A percentile compares a stretch with the other conserved stretches of the same genome.
phyloP scores from a whole-genome alignment of 2,329 filamentous ascomycete genomes.

The Didymella pinodella region DNA sequence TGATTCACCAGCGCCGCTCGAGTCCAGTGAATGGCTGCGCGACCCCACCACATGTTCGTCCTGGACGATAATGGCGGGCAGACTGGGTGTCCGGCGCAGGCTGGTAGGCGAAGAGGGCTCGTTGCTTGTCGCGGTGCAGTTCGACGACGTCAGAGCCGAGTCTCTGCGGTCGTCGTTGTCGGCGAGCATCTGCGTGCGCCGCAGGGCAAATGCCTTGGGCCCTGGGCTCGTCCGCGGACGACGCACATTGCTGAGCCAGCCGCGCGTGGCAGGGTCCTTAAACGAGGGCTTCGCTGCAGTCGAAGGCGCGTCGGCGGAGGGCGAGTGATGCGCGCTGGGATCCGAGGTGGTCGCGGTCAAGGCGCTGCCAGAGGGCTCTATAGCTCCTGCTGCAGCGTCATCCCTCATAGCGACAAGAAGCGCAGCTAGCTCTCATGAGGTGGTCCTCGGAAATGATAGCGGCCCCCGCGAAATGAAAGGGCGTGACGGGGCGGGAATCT shows the following conservation, averaged over 20 bases:
- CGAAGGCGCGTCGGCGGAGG: slow-evolving; percentile 17
- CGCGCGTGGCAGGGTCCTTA: slow-evolving; percentile 39
- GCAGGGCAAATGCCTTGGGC: slow-evolving; percentile 43
- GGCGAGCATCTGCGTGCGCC: slow-evolving; percentile 37
- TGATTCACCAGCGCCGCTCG: slow-evolving; percentile 20
- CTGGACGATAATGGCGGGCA: slow-evolving; percentile 57
- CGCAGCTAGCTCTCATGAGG: slow-evolving; percentile 43
- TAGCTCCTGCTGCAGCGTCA: slow-evolving; percentile 34
- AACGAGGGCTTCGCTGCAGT: slow-evolving; percentile 27
- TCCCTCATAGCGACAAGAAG: slow-evolving; percentile 43
- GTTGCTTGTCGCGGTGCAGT: slow-evolving; percentile 43
- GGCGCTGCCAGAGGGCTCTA: slow-evolving; percentile 33
- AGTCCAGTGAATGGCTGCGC: slow-evolving; percentile 23
- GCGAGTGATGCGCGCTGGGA: slow-evolving; percentile 8
- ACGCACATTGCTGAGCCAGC: slow-evolving; percentile 49
- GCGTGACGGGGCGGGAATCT: slow-evolving; percentile 26
- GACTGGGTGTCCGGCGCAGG: slow-evolving; percentile 50
- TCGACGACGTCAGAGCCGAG: slow-evolving; percentile 51
- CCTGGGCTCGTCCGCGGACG: slow-evolving; percentile 50
- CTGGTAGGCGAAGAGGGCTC: slow-evolving; percentile 42
- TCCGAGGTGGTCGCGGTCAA: slow-evolving; percentile 24
- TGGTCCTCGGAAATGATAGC: slow-evolving; percentile 34
- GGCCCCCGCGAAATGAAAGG: slow-evolving; percentile 43
- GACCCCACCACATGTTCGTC: slow-evolving; percentile 42
- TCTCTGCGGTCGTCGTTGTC: slow-evolving; percentile 50